Conservation (phyloP, 805 yeast genomes). For the Isabelozyma rhagii region DNA sequence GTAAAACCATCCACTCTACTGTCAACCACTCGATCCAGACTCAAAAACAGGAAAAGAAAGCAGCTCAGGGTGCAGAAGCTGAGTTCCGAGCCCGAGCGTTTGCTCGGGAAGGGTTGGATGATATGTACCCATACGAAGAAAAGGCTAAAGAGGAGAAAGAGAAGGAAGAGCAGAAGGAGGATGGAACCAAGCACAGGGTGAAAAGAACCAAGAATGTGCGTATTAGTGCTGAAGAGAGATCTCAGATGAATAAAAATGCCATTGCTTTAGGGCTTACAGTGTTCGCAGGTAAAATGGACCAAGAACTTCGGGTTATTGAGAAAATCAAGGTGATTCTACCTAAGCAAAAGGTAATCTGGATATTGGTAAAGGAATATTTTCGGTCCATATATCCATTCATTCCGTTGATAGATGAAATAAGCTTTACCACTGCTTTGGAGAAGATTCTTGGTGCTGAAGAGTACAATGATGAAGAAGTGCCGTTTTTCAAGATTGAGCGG, state of each 20-base stretch:
- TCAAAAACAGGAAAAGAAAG: not conserved
- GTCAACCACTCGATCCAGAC: not conserved
- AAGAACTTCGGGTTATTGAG: slow-evolving; percentile 37
- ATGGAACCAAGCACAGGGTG: not conserved
- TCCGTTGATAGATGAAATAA: slow-evolving; percentile 63
- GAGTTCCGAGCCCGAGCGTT: slow-evolving; percentile 21
- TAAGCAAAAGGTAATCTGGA: slow-evolving; percentile 51
- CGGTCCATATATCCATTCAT: slow-evolving; percentile 57
- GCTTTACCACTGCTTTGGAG: slow-evolving; percentile 41
- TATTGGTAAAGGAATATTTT: slow-evolving; percentile 57
- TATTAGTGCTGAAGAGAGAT: slow-evolving; percentile 3
- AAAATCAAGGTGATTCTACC: slow-evolving; percentile 48
- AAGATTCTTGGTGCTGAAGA: slow-evolving; percentile 43
- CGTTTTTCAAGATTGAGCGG: slow-evolving; percentile 23
- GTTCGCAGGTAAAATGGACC: slow-evolving; percentile 27
- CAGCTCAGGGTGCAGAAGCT: slow-evolving; percentile 9
- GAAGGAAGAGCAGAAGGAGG: not conserved
- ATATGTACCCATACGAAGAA: slow-evolving; percentile 14
- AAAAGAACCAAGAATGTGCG: not conserved
- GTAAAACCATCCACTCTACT: not conserved
- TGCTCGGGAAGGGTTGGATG: slow-evolving; percentile 21
- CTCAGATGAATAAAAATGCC: slow-evolving; percentile 24
- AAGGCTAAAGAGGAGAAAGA: slow-evolving; percentile 1
- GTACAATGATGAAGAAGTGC: slow-evolving; percentile 16
- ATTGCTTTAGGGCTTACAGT: slow-evolving; percentile 32